phyloP scores from a whole-genome alignment of 805 yeast genomes.

The Candida palmyrensis region DNA sequence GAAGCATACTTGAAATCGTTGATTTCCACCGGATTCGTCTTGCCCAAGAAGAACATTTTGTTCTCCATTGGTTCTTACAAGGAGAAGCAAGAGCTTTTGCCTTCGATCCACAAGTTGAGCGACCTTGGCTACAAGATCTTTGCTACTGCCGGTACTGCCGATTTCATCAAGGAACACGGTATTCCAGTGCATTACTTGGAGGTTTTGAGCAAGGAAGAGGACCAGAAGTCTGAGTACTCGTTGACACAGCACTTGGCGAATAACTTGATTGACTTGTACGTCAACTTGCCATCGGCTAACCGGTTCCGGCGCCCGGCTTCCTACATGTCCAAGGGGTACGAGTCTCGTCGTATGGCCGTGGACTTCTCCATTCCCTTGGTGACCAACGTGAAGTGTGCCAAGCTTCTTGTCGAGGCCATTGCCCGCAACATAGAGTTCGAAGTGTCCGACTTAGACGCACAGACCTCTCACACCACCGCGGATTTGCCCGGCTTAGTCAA shows the following conservation, averaged over 20 bases:
- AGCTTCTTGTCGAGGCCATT: slow-evolving; percentile 90
- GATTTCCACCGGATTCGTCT: slow-evolving; percentile 89
- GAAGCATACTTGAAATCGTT: slow-evolving; percentile 96
- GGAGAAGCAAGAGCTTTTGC: slow-evolving; percentile 90
- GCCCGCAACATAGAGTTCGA: slow-evolving; percentile 65
- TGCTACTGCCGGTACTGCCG: slow-evolving; percentile 99
- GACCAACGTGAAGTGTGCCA: slow-evolving; percentile 96
- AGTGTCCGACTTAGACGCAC: slow-evolving; percentile 76
- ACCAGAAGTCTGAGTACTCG: slow-evolving; percentile 89
- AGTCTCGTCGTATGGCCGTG: slow-evolving; percentile 99
- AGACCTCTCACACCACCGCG: slow-evolving; percentile 81
- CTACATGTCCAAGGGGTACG: slow-evolving; percentile 95
- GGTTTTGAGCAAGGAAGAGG: slow-evolving; percentile 67
- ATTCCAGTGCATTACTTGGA: slow-evolving; percentile 94
- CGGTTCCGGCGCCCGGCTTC: slow-evolving; percentile 98
- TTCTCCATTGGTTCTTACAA: slow-evolving; percentile 94
- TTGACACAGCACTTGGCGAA: slow-evolving; percentile 94
- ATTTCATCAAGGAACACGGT: slow-evolving; percentile 91
- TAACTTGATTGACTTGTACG: slow-evolving; percentile 91
- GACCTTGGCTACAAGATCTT: slow-evolving; percentile 85
- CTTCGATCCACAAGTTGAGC: slow-evolving; percentile 74
- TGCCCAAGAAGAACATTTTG: slow-evolving; percentile 92
- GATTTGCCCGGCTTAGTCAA: slow-evolving; percentile 85
- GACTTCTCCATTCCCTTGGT: slow-evolving; percentile 97
- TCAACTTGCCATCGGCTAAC: slow-evolving; percentile 94